Percentiles rank a stretch among this genome's conserved stretches.
Evolutionary conservation across 805 yeast genomes (phyloP).

Genomic region (Tetrapisispora arboricola): DNA sequence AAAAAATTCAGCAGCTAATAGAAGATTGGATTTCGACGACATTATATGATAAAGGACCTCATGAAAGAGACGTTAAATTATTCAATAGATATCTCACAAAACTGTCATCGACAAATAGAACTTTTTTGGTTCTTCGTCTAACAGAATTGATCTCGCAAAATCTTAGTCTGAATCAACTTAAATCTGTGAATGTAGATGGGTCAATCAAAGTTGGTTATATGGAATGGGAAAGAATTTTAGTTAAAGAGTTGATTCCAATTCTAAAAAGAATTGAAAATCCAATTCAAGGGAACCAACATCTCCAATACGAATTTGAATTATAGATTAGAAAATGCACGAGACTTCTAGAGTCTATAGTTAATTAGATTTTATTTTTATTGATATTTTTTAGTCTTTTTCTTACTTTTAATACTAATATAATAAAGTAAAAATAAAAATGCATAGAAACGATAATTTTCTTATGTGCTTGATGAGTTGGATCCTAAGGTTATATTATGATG

Average conservation of each 20-base stretch:
- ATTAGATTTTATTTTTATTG: no score
- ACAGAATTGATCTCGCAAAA: conserved; percentile 15
- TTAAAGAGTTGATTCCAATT: conserved; percentile 18
- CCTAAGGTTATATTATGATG: no score
- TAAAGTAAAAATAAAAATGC: no score
- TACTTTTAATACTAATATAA: no score
- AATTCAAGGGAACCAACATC: conserved; percentile 14
- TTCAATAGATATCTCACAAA: conserved; percentile 29
- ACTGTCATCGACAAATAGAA: conserved; percentile 21
- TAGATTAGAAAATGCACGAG: no score
- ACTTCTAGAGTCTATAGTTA: no score
- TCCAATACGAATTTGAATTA: conserved; percentile 19
- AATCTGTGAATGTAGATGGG: background rate
- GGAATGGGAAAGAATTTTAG: conserved; percentile 26
- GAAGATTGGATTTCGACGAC: conserved; percentile 32
- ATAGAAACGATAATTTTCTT: no score
- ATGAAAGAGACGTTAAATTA: conserved; percentile 30
- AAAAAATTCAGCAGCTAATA: conserved; percentile 29
- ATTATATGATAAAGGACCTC: conserved; percentile 28
- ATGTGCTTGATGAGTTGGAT: no score
- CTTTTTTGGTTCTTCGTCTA: conserved; percentile 18
- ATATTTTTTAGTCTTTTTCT: no score
- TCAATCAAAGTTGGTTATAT: conserved; percentile 11
- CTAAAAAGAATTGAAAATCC: conserved; percentile 19
- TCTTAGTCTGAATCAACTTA: conserved; percentile 7